These are phyloP conservation scores for Suillus hirtellus DNA, from an alignment of 768 basidiomycete genomes.

Conservation along the genomic window DNA sequence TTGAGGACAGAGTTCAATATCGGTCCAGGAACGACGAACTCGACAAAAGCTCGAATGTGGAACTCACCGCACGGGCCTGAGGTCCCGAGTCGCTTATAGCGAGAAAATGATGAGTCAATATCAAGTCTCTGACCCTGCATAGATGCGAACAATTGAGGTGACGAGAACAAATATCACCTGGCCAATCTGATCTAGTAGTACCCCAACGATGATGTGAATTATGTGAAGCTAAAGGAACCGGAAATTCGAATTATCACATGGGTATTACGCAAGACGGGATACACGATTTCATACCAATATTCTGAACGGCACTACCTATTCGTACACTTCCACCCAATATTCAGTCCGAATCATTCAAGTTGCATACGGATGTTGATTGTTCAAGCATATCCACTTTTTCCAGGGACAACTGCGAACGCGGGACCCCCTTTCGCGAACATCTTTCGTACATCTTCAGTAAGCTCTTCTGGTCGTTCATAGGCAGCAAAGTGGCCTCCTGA, in stretches of 20 bases:
- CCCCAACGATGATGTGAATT: too few species aligned
- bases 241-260: conserved; percentile 87
- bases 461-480: conserved; percentile 45
- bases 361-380: neutral
- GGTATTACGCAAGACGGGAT: conserved; percentile 98
- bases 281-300: conserved; percentile 92
- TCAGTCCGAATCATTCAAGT: neutral
- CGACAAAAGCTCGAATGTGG: too few species aligned
- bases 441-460: conserved; percentile 50
- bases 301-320: conserved; percentile 43
- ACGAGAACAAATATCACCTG: too few species aligned
- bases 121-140: too few species aligned
- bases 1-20: too few species aligned
- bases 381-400: conserved; percentile 42
- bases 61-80: too few species aligned
- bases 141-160: too few species aligned
- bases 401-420: conserved; percentile 49
- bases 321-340: neutral
- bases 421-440: conserved; percentile 58
- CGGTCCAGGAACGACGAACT: too few species aligned
- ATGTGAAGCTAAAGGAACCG: conserved; percentile 37
- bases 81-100: too few species aligned
- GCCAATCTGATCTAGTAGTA: too few species aligned
- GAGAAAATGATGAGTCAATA: too few species aligned
- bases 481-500: conserved; percentile 63